These are phyloP conservation scores for Lentinula sp. DNA, from an alignment of 768 basidiomycete species.

Conservation along the genomic window DNA sequence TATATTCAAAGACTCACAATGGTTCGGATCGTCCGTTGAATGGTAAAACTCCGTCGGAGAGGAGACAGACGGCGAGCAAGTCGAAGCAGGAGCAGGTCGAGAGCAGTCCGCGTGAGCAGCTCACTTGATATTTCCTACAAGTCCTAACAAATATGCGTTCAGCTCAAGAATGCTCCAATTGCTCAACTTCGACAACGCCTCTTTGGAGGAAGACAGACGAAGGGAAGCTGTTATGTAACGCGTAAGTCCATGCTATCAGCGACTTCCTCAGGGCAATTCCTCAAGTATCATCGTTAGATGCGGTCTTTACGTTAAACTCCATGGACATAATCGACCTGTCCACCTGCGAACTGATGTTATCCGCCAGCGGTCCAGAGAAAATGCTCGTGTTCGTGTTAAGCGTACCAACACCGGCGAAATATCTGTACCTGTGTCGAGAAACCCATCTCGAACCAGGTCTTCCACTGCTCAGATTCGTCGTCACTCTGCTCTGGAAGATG, in stretches of 20 bases:
- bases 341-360: slow-evolving; percentile 6
- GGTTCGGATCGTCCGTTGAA: slow-evolving; percentile 8
- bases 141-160: neutral
- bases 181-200: slow-evolving; percentile 5
- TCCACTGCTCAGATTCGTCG: slow-evolving; percentile 4
- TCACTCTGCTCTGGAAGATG: slow-evolving; percentile 1
- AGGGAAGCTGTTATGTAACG: slow-evolving; percentile 6
- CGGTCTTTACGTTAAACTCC: slow-evolving; percentile 7
- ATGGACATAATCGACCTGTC: slow-evolving; percentile 7
- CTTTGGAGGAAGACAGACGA: slow-evolving; percentile 7
- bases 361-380: slow-evolving; percentile 5
- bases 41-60: slow-evolving; percentile 5
- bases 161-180: slow-evolving; percentile 6
- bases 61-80: slow-evolving; percentile 7
- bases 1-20: slow-evolving; percentile 7
- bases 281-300: neutral
- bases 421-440: neutral
- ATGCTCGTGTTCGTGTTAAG: slow-evolving; percentile 4
- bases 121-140: neutral
- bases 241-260: slow-evolving; percentile 4
- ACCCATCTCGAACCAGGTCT: neutral
- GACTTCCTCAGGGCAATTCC: neutral
- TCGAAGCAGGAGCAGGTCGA: slow-evolving; percentile 4
- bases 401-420: slow-evolving; percentile 1
- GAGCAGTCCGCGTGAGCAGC: slow-evolving; percentile 1